Evolutionary conservation across 108 stramenopile species (phyloP).

Genomic region (Nitzschia inconspicua): DNA sequence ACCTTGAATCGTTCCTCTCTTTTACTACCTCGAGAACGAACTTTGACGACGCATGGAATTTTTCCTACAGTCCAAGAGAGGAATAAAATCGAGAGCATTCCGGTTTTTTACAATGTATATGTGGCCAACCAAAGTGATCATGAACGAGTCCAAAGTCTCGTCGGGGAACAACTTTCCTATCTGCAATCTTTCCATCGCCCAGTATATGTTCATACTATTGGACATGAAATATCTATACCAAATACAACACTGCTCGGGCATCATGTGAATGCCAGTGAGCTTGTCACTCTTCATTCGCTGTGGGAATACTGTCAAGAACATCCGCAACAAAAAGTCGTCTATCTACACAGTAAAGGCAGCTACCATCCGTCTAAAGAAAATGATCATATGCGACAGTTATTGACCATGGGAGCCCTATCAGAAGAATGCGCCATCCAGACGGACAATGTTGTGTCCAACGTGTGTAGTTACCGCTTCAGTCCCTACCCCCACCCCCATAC

Average conservation of each 20-base stretch:
- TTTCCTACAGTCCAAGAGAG: too few species aligned
- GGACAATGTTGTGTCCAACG: not conserved
- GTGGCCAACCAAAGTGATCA: not conserved
- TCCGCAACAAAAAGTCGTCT: slow-evolving; percentile 1
- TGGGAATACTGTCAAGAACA: slow-evolving; percentile 4
- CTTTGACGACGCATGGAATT: too few species aligned
- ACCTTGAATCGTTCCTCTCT: too few species aligned
- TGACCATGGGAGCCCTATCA: slow-evolving; percentile 6
- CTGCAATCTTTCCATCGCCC: not conserved
- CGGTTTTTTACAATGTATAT: slow-evolving; percentile 8
- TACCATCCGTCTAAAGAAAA: not conserved
- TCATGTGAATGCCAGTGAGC: not conserved
- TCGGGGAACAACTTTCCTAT: not conserved
- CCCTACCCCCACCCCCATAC: not conserved
- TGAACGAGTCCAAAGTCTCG: not conserved
- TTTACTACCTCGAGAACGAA: too few species aligned
- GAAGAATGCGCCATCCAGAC: not conserved
- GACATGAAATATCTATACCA: not conserved
- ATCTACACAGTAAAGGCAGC: slow-evolving; percentile 17
- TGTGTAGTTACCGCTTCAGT: slow-evolving; percentile 7
- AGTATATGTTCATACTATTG: not conserved
- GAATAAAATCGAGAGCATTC: too few species aligned
- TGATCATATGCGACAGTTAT: not conserved
- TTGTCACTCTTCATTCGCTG: slow-evolving; percentile 1
- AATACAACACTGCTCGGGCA: not conserved